phyloP scores from a whole-genome alignment of 1,139 yeast genomes.

The Protomyces gravidus region DNA sequence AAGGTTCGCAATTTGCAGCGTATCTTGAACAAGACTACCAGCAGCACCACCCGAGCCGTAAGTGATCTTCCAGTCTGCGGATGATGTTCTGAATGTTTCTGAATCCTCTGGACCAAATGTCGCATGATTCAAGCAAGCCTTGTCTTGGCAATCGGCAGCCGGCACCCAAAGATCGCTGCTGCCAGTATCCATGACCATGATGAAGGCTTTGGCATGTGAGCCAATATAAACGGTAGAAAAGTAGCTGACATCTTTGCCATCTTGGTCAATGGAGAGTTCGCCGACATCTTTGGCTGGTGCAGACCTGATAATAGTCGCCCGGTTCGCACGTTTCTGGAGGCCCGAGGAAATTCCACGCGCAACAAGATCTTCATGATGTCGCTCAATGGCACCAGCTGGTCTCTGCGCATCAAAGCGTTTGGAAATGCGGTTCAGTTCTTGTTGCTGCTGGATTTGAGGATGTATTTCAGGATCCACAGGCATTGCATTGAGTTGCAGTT shows the following conservation, averaged over 20 bases:
- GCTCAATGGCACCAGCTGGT: neutral
- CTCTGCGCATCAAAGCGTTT: neutral
- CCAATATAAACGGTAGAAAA: constrained; percentile 13
- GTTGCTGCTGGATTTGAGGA: neutral
- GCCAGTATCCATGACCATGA: constrained; percentile 61
- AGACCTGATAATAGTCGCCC: neutral
- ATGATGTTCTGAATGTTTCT: constrained; percentile 36
- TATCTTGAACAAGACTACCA: constrained; percentile 48
- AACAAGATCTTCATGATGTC: neutral
- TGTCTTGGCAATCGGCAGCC: constrained; percentile 49
- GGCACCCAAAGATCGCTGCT: constrained; percentile 64
- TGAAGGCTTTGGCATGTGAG: constrained; percentile 42
- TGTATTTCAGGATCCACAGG: neutral
- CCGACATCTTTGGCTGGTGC: neutral
- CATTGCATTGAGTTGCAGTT: neutral
- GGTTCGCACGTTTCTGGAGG: neutral
- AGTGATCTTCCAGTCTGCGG: constrained; percentile 46
- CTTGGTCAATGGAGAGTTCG: constrained; percentile 4
- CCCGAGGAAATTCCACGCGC: neutral
- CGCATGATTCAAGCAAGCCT: constrained; percentile 46
- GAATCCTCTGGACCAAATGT: constrained; percentile 39
- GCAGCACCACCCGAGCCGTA: constrained; percentile 56
- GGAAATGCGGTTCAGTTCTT: neutral
- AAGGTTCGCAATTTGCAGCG: constrained; percentile 36
- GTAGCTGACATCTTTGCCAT: constrained; percentile 18